Evolutionary conservation across 129 eudicot species (phyloP).

Genomic region (Heracleum sosnowskyi): DNA sequence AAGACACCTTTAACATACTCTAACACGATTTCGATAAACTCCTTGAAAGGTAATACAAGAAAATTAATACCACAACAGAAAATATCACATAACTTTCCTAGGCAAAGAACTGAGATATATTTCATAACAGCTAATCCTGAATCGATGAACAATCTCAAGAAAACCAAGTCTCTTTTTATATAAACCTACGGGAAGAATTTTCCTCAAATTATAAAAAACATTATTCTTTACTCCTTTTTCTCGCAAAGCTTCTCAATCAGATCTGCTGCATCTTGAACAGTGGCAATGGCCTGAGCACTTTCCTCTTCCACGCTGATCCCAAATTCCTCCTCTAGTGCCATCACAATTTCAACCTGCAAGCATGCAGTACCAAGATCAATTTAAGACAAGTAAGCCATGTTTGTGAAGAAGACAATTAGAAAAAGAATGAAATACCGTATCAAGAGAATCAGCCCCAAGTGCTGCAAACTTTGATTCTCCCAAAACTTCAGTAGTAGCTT

Average conservation of each 20-base stretch:
- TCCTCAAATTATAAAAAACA: conserved; percentile 2
- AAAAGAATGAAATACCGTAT: conserved; percentile 35
- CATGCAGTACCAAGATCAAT: background rate
- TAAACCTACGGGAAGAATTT: background rate
- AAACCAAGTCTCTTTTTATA: background rate
- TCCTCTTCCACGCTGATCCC: conserved; percentile 83
- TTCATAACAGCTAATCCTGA: background rate
- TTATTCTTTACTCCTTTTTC: conserved; percentile 1
- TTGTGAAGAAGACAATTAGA: background rate
- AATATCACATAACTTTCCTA: background rate
- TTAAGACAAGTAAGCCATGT: background rate
- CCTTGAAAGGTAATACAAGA: background rate
- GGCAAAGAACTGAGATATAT: background rate
- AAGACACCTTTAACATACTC: background rate
- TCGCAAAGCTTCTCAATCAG: conserved; percentile 56
- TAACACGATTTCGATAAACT: background rate
- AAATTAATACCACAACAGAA: background rate
- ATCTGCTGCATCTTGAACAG: conserved; percentile 91
- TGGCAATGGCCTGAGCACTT: conserved; percentile 70
- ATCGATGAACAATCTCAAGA: background rate
- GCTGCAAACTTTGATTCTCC: conserved; percentile 48
- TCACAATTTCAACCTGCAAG: conserved; percentile 85
- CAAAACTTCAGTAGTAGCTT: conserved; percentile 24
- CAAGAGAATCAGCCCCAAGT: conserved; percentile 67
- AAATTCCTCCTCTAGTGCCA: conserved; percentile 89